Evolutionary conservation across 371 early-diverging fungal genomes (phyloP), one percentile per base, ranked within the genome.

Genomic region (Polyrhizophydium stewartii): DNA sequence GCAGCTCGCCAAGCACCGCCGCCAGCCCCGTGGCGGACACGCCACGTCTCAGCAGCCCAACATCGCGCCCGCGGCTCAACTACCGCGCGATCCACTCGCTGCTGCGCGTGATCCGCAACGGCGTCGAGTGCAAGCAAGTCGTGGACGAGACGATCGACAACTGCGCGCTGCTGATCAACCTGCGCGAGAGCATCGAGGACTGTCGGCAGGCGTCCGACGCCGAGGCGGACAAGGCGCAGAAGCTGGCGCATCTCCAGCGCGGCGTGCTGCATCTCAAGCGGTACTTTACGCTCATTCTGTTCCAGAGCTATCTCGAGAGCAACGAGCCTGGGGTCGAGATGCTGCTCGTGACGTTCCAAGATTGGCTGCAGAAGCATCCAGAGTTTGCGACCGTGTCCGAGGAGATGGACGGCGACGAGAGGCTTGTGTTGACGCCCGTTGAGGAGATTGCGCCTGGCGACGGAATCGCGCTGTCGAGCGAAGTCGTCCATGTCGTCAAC

Each of bases 71-170:
- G 47, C 71, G 41, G 62, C 72, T 74, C 12, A 83, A 80, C 61
- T 87, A 85, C 63, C 80, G 78, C 64, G 71, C 81, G 58, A 85
- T 88, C 70, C 85, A 89, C 68, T 81, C 85, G 37, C 72, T 89
- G 0, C 60, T 87, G 21, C 82, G 89, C 30, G 86, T 88, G 2
- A 83, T 89, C 61, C 65, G 74, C 22, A 76, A 82, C 58, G 89
- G 89, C 0, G 59, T 87, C 17, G 86, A 84, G 32, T 79, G 76
- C 67, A 86, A 88, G 50, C 35, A 68, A 13, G 62, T 78, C 17
- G 89, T 89, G 1, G 89, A 89, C 56, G 60, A 69, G 31, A 72
- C 76, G 1, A 73, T 89, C 28, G 87, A 88, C 55, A 60, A 57
- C n/a, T 88, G 89, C 60, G 74, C 72, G 9, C 59, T 56, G 0